Conservation (phyloP, 192 early-diverging fungal genomes). For the Gonapodya sp. region DNA sequence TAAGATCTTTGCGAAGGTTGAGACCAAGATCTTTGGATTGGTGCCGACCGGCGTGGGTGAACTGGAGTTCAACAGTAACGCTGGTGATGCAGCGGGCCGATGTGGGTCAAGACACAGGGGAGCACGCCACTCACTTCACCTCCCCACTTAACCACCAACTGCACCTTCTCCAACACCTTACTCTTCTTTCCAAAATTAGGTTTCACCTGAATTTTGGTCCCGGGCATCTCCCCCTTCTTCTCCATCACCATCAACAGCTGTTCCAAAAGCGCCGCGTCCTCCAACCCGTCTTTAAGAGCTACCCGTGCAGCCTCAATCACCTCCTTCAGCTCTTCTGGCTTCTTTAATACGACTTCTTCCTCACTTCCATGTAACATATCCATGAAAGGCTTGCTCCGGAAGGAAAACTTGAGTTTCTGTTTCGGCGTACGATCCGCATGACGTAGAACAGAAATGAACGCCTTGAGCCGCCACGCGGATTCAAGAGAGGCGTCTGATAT, state of each 20-base stretch:
- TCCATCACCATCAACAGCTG: conserved; percentile 68
- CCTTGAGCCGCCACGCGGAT: conserved; percentile 74
- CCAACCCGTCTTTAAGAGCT: conserved; percentile 41
- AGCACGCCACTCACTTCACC: conserved; percentile 46
- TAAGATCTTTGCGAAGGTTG: conserved; percentile 82
- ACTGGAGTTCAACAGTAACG: conserved; percentile 19
- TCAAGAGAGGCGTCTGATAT: not conserved
- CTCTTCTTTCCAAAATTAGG: conserved; percentile 56
- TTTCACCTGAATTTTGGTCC: conserved; percentile 90
- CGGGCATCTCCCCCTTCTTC: conserved; percentile 69
- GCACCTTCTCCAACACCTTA: conserved; percentile 52
- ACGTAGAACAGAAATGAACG: conserved; percentile 82
- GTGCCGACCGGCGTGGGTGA: conserved; percentile 84
- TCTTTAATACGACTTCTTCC: conserved; percentile 75
- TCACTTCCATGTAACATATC: conserved; percentile 53
- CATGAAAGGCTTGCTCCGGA: conserved; percentile 60
- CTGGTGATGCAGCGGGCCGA: not conserved
- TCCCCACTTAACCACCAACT: conserved; percentile 95
- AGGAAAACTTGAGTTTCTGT: conserved; percentile 88
- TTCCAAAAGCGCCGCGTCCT: conserved; percentile 44
- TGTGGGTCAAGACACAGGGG: not conserved
- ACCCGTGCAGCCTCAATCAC: conserved; percentile 53
- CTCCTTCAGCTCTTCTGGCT: conserved; percentile 50
- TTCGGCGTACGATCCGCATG: conserved; percentile 97
- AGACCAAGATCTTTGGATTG: conserved; percentile 87